Evolutionary conservation across 2,329 filamentous ascomycete genomes (phyloP).

Genomic region (Colletotrichum sp.): DNA sequence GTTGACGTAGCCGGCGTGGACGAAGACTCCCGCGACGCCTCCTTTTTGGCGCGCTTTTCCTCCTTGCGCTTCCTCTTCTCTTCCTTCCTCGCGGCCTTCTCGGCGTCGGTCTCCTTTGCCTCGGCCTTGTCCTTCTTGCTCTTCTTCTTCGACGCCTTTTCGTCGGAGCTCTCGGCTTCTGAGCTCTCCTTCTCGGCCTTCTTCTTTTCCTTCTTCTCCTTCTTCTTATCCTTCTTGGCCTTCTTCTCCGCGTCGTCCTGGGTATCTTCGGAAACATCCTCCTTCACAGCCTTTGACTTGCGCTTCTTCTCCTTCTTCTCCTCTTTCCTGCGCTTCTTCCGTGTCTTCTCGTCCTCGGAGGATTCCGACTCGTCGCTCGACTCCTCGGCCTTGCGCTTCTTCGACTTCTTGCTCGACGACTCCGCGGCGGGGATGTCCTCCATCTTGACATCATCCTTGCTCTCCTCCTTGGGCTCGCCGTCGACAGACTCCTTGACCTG

Average conservation of each 20-base stretch:
- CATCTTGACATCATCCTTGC: slow-evolving; percentile 25
- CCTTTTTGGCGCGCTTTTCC: slow-evolving; percentile 45
- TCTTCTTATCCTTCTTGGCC: slow-evolving; percentile 30
- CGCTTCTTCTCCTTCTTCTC: slow-evolving; percentile 49
- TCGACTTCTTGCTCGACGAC: slow-evolving; percentile 48
- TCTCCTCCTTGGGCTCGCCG: slow-evolving; percentile 29
- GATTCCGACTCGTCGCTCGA: slow-evolving; percentile 29
- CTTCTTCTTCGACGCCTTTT: slow-evolving; percentile 36
- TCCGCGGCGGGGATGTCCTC: slow-evolving; percentile 27
- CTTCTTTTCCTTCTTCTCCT: slow-evolving; percentile 32
- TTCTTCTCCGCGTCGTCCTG: slow-evolving; percentile 27
- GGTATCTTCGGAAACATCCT: slow-evolving; percentile 28
- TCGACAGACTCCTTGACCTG: slow-evolving; percentile 54
- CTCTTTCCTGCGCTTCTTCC: slow-evolving; percentile 42
- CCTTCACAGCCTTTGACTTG: slow-evolving; percentile 34
- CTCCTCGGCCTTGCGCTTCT: slow-evolving; percentile 55
- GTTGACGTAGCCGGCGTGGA: slow-evolving; percentile 37
- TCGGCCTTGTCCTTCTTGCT: slow-evolving; percentile 27
- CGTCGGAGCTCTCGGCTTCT: slow-evolving; percentile 25
- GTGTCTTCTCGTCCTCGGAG: slow-evolving; percentile 35
- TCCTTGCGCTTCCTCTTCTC: slow-evolving; percentile 50
- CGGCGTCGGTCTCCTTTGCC: slow-evolving; percentile 30
- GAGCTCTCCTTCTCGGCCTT: slow-evolving; percentile 40
- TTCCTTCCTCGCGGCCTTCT: slow-evolving; percentile 55
- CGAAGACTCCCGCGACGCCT: slow-evolving; percentile 26